Base-by-base conservation (phyloP, 805 yeast genomes). In the Schwanniomyces sp. region DNA sequence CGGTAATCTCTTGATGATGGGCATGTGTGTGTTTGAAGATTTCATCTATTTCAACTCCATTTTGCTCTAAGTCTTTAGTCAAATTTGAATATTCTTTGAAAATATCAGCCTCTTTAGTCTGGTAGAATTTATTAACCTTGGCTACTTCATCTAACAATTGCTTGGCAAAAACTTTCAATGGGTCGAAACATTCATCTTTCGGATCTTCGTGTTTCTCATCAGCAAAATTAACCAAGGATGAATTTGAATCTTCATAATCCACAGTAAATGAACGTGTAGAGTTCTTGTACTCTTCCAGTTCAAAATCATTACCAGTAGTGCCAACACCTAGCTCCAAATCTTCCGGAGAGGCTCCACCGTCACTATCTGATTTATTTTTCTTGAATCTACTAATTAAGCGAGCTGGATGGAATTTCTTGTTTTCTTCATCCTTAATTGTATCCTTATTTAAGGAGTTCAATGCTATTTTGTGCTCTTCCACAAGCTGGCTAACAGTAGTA, bases 111-210 rank as follows among this genome's bases (percentile, higher is more conserved):
- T 82, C 85, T 44, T 75, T 76, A 14, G 54, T 47, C 36, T 66
- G 63, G 60, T 77, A 84, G 51, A 84, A 84, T 7, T 61, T 67
- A 56, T 80, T 82, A 48, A 84, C 74, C 53, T 80, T 82, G 21
- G 54, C 51, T 47, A 81, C 68, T 55, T 84, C 86, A n/a, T 58
- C 62, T 25, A 70, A 55, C 43, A 84, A 65, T 47, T 70, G 73
- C 30, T 69, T 63, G 34, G 81, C 52, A 50, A 84, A 84, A 2
- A 75, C 68, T 34, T 69, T 72, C 46, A 70, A 59, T 2, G 73
- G 70, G 44, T 59, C 66, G 32, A 56, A 47, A 14, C 42, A 21
- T 10, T 44, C 38, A 27, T 45, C 39, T 5, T 24, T 32, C 6
- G 52, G 52, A 29, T 49, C 47, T 24, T 48, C 45, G 10, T 29